Evolutionary conservation across 306 rosid species (phyloP).

Genomic region (Vigna trinervia): DNA sequence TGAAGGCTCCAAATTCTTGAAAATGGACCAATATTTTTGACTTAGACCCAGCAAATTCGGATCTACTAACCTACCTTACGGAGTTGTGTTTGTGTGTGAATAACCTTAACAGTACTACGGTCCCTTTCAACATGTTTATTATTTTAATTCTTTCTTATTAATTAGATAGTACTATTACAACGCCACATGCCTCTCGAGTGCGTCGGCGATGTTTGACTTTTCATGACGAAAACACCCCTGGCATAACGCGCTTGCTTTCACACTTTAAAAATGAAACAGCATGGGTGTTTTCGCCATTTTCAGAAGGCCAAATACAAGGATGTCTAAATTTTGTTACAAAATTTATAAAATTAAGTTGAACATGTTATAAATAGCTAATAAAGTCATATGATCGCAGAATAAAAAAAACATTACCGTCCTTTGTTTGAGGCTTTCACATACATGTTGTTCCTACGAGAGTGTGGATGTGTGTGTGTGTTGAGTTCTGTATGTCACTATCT

Average conservation of each 20-base stretch:
- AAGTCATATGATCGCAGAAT: slow-evolving; percentile 7
- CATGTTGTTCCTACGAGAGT: neutral
- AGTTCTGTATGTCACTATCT: slow-evolving; percentile 41
- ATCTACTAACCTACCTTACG: slow-evolving; percentile 46
- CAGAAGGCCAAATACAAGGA: neutral
- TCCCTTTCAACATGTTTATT: slow-evolving; percentile 32
- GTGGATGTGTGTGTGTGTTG: neutral
- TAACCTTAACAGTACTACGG: neutral
- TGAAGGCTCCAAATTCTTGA: neutral
- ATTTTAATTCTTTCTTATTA: slow-evolving; percentile 16
- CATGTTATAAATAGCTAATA: too few relatives aligned
- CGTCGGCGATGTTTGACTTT: slow-evolving; percentile 68
- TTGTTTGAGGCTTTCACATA: slow-evolving; percentile 40
- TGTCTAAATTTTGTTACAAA: too few relatives aligned
- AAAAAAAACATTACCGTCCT: neutral
- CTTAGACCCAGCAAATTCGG: slow-evolving; percentile 41
- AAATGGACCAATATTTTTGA: slow-evolving; percentile 24
- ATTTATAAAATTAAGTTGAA: too few relatives aligned
- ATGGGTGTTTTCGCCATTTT: slow-evolving; percentile 29
- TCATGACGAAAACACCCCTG: slow-evolving; percentile 53
- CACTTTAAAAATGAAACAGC: neutral
- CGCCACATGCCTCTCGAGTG: slow-evolving; percentile 49
- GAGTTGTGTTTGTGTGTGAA: slow-evolving; percentile 11
- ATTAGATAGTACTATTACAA: slow-evolving; percentile 23
- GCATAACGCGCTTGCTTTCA: neutral